Base-by-base conservation (phyloP, 805 yeast genomes). In the Limtongia smithiae region DNA sequence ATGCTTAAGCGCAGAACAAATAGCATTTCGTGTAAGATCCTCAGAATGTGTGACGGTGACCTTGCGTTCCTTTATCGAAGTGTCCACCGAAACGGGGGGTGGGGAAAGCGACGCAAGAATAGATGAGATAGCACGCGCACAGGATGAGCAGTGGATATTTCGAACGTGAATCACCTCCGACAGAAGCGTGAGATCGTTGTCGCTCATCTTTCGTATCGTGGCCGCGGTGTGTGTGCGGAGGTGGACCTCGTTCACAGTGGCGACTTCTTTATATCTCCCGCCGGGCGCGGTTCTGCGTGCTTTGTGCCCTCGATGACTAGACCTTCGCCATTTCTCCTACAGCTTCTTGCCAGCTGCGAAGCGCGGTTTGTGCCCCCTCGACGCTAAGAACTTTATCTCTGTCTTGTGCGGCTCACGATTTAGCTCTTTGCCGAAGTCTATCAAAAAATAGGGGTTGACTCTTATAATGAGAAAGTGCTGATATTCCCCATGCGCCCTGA, bases 61-160 rank as follows among this genome's bases (percentile, higher is more conserved):
- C 11, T 54, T 37, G 40, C 52, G 56, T 18, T 48, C 37, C 18
- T 43, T 33, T 31, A 55, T 35, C 9, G 58, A 48, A 25, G 57
- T 43, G 17, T 41, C 46, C 20, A 58, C 34, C 9, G 17, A 38
- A n/a, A 21, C 34, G 3, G 58, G 51, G 21, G 48, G 47, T 5
- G 60, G 60, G 37, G 53, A 46, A 12, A 57, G 49, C 20, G 56
- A 55, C 24, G 22, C 9, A 7, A 58, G 48, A 27, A 55, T 50
- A 24, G 30, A 14, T 17, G 48, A 15, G 32, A 59, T 53, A 4
- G 60, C 50, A 5, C 36, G 37, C 34, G 54, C 60, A 34, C 62
- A 58, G 15, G 62, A 51, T 6, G 49, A 24, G 47, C 62, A 58
- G 34, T 58, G 62, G 27, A 58, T 52, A 31, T 58, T 58, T 41